Evolutionary conservation across 768 basidiomycete genomes (phyloP), one percentile per base, ranked within the genome.

Genomic region (Rubroboletus satanas): DNA sequence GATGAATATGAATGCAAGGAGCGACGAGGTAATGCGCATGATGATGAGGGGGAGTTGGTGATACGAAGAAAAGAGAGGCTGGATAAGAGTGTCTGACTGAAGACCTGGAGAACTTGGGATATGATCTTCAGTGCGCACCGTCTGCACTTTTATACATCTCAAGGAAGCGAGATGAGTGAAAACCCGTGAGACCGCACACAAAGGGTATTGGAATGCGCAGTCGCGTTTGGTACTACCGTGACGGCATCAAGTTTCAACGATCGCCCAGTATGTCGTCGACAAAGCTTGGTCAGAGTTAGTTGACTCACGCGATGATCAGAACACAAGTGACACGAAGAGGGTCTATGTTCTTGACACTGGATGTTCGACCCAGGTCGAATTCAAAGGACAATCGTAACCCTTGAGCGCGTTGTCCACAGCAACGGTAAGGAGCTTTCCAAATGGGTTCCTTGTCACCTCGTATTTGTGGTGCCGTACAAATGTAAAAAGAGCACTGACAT

Each of bases 11-110:
- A 57, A 48, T 35, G 42, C 32, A 23, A 49, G 21, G 35, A 61
- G 32, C 10, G 46, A 59, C 21, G 44, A 32, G 11, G 47, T n/a
- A 7, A 51, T 4, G 35, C 35, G 48, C 60, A 61, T 61, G 38
- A 18, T 32, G 42, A 28, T 45, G 28, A 12, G 1, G 35, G 15
- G 12, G 6, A 9, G 15, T 35, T 4, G n/a, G 18, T 9, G 26
- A 43, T 41, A 29, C 12, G 7, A 31, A 38, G 4, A 9, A 41
- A 12, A 15, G n/a, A 15, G 29, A 23, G 31, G 21, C 18, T 8
- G 6, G 7, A 10, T 18, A 11, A 42, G 18, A 14, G 21, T 12
- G n/a, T 9, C 14, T 11, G 28, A 28, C 32, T 21, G 45, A 45
- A 8, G n/a, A 12, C n/a, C 18, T 29, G 2, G 35, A 44, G n/a